Evolutionary conservation across 164 flowering plant species (phyloP).

Genomic region (Chloranthus sessilifolius): DNA sequence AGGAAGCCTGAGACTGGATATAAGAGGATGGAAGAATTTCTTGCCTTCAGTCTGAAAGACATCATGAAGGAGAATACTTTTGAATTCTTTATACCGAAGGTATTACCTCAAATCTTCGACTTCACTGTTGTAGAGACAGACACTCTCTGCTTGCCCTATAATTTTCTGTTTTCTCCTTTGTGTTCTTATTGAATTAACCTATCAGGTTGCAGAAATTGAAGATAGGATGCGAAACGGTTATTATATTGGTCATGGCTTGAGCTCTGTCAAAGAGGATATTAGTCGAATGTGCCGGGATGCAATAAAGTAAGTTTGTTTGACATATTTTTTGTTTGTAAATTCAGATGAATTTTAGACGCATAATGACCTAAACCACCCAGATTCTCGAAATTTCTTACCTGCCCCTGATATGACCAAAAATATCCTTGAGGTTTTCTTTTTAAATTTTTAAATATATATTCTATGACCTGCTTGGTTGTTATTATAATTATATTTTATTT

Average conservation of each 20-base stretch:
- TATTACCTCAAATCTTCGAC: slow-evolving; percentile 10
- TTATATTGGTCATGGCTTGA: slow-evolving; percentile 74
- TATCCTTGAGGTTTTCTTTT: too few relatives aligned
- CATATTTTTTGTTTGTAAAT: neutral
- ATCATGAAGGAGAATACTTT: slow-evolving; percentile 83
- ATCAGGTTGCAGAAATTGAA: slow-evolving; percentile 85
- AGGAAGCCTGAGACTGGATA: slow-evolving; percentile 72
- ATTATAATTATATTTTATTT: too few relatives aligned
- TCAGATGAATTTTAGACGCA: too few relatives aligned
- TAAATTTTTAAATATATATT: too few relatives aligned
- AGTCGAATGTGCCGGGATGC: slow-evolving; percentile 92
- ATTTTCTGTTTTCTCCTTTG: neutral
- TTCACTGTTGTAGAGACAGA: neutral
- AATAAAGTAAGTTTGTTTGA: slow-evolving; percentile 52
- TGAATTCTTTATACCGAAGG: slow-evolving; percentile 92
- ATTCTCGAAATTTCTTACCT: too few relatives aligned
- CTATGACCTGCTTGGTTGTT: too few relatives aligned
- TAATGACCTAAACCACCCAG: too few relatives aligned
- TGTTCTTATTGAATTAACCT: neutral
- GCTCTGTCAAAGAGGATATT: slow-evolving; percentile 77
- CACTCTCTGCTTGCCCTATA: too few relatives aligned
- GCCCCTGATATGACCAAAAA: too few relatives aligned
- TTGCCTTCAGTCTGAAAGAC: slow-evolving; percentile 58
- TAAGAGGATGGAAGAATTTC: slow-evolving; percentile 71
- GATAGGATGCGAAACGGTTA: slow-evolving; percentile 80